Evolutionary conservation across 139 green algal species (phyloP).

Genomic region (Chlorella sorokiniana): DNA sequence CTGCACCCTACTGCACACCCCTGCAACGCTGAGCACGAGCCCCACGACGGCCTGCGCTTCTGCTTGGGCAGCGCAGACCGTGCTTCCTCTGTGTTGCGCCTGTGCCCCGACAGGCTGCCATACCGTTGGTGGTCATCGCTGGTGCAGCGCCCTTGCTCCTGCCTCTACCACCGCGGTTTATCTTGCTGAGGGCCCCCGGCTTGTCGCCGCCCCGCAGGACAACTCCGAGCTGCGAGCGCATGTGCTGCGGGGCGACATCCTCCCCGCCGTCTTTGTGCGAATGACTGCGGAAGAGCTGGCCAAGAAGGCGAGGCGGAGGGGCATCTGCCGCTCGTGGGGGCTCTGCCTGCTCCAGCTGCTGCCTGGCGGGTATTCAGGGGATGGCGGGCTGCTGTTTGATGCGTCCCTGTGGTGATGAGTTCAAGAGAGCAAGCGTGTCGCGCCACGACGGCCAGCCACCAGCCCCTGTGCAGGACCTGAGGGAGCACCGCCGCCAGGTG

Average conservation of each 20-base stretch:
- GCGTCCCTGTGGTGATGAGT: too few relatives aligned
- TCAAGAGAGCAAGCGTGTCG: too few relatives aligned
- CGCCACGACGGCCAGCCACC: too few relatives aligned
- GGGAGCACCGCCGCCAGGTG: not conserved
- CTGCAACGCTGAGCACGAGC: not conserved
- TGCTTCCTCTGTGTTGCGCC: too few relatives aligned
- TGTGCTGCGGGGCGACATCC: slow-evolving; percentile 39
- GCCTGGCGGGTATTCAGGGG: not conserved
- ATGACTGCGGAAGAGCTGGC: slow-evolving; percentile 69
- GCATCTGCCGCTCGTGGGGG: not conserved
- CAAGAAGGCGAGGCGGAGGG: not conserved
- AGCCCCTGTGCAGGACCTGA: slow-evolving; percentile 10
- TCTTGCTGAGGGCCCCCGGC: too few relatives aligned
- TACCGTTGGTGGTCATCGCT: too few relatives aligned
- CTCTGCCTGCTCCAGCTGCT: not conserved
- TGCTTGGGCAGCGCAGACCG: too few relatives aligned
- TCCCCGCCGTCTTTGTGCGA: slow-evolving; percentile 38
- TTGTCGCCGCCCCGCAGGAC: not conserved
- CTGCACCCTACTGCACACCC: not conserved
- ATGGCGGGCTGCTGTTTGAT: not conserved
- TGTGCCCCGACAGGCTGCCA: too few relatives aligned
- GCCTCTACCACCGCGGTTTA: too few relatives aligned
- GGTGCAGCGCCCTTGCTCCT: too few relatives aligned
- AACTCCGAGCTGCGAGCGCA: slow-evolving; percentile 47
- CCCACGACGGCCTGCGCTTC: too few relatives aligned